Evolutionary conservation across 495 filamentous ascomycete genomes (phyloP).

Genomic region (Aspergillus panamensis): DNA sequence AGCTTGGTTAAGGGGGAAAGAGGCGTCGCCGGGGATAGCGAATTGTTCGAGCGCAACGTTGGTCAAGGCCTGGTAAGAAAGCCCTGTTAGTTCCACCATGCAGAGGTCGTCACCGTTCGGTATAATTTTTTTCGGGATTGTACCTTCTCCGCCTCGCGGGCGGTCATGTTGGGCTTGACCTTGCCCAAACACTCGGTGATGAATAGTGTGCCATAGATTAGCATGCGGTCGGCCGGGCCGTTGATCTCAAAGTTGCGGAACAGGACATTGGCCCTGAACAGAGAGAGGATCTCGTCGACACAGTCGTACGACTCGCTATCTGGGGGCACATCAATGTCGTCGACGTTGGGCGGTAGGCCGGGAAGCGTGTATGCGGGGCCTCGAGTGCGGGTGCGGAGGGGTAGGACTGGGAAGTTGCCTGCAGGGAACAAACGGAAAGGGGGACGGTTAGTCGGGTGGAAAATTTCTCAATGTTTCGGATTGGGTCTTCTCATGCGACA

Average conservation of each 20-base stretch:
- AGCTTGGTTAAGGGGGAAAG: constrained; percentile 86
- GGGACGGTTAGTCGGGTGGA: constrained; percentile 2
- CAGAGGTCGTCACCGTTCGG: not conserved
- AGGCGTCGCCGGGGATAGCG: constrained; percentile 89
- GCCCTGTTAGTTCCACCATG: not conserved
- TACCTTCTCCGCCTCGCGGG: constrained; percentile 60
- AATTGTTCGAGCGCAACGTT: constrained; percentile 86
- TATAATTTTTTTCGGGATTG: not conserved
- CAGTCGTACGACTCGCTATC: constrained; percentile 90
- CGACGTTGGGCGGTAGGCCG: constrained; percentile 62
- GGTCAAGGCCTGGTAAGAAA: constrained; percentile 50
- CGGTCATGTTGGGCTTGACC: constrained; percentile 67
- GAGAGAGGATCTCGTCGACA: constrained; percentile 83
- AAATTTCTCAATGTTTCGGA: not conserved
- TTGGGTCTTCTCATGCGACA: constrained; percentile 7
- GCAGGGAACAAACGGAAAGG: constrained; percentile 1
- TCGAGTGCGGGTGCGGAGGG: constrained; percentile 86
- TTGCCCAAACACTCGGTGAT: constrained; percentile 82
- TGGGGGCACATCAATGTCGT: constrained; percentile 70
- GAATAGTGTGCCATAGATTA: constrained; percentile 96
- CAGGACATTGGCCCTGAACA: constrained; percentile 97
- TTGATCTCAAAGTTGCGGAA: constrained; percentile 99
- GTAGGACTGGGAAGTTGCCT: constrained; percentile 93
- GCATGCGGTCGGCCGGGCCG: constrained; percentile 86
- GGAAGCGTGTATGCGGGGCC: constrained; percentile 86